Conservation (phyloP, 1,284 basidiomycete species). For the Gymnopus androsaceus region DNA sequence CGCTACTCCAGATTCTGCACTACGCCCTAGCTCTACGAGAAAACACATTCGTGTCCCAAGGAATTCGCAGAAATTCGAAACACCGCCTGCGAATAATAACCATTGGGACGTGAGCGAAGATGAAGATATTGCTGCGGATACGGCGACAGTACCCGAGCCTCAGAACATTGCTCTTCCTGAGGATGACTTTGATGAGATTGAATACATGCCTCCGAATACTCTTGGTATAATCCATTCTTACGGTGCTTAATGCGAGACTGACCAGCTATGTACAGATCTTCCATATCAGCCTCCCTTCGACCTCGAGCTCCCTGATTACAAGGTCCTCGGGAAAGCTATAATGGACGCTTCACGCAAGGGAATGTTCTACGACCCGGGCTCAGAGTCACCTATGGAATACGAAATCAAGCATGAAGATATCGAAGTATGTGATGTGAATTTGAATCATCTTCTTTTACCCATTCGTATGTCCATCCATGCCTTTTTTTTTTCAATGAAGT, state of each 20-base stretch:
- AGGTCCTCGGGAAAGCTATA: conserved; percentile 49
- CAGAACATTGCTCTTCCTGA: conserved; percentile 38
- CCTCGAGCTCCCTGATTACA: conserved; percentile 59
- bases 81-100: conserved; percentile 65
- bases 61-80: conserved; percentile 55
- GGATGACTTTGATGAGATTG: conserved; percentile 67
- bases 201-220: conserved; percentile 76
- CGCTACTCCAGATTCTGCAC: conserved; percentile 39
- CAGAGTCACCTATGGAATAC: conserved; percentile 28
- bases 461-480: conserved; percentile 36
- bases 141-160: conserved; percentile 32
- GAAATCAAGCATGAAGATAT: conserved; percentile 26
- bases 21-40: conserved; percentile 65
- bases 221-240: conserved; percentile 41
- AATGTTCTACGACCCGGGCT: conserved; percentile 38
- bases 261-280: conserved; percentile 37
- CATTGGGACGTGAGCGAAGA: conserved; percentile 76
- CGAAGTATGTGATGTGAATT: conserved; percentile 30
- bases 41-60: conserved; percentile 52
- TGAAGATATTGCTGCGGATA: conserved; percentile 54
- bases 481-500: too few relatives aligned
- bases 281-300: conserved; percentile 56
- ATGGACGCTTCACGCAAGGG: conserved; percentile 43
- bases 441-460: conserved; percentile 33
- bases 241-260: neutral